Evolutionary conservation across 768 basidiomycete genomes (phyloP).

Genomic region (Kwoniella sp.): DNA sequence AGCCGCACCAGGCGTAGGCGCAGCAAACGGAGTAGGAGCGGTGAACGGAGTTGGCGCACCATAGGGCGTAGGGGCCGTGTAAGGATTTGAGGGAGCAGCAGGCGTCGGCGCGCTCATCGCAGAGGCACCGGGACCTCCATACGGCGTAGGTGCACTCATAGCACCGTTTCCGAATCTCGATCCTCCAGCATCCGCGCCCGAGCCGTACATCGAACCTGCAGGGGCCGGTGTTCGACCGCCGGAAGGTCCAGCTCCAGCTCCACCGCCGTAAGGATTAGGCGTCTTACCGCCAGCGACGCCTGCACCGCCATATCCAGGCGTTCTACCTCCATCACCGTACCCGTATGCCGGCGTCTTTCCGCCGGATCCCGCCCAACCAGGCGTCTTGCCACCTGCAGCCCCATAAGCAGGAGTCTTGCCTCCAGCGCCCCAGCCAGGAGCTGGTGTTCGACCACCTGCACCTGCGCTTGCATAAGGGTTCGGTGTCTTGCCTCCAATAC

Average conservation of each 20-base stretch:
- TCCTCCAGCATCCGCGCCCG: slow-evolving; percentile 10
- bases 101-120: slow-evolving; percentile 48
- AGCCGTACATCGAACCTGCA: slow-evolving; percentile 15
- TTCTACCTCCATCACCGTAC: slow-evolving; percentile 28
- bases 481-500: slow-evolving; percentile 53
- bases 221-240: slow-evolving; percentile 33
- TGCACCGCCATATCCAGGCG: slow-evolving; percentile 15
- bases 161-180: slow-evolving; percentile 25
- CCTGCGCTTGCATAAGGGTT: slow-evolving; percentile 54
- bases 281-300: slow-evolving; percentile 20
- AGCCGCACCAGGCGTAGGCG: slow-evolving; percentile 53
- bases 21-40: slow-evolving; percentile 25
- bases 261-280: slow-evolving; percentile 19
- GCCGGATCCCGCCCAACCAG: slow-evolving; percentile 44
- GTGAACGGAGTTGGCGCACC: slow-evolving; percentile 38
- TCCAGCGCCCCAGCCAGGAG: slow-evolving; percentile 26
- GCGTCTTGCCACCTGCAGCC: slow-evolving; percentile 32
- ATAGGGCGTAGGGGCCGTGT: slow-evolving; percentile 44
- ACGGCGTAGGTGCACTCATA: slow-evolving; percentile 21
- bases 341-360: slow-evolving; percentile 56
- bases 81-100: slow-evolving; percentile 53
- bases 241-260: slow-evolving; percentile 10
- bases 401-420: slow-evolving; percentile 37
- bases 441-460: slow-evolving; percentile 29
- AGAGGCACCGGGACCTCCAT: slow-evolving; percentile 22